Evolutionary conservation across 768 basidiomycete species (phyloP), one percentile per base, ranked within the genome.

Genomic region (Pleurotus pulmonarius): DNA sequence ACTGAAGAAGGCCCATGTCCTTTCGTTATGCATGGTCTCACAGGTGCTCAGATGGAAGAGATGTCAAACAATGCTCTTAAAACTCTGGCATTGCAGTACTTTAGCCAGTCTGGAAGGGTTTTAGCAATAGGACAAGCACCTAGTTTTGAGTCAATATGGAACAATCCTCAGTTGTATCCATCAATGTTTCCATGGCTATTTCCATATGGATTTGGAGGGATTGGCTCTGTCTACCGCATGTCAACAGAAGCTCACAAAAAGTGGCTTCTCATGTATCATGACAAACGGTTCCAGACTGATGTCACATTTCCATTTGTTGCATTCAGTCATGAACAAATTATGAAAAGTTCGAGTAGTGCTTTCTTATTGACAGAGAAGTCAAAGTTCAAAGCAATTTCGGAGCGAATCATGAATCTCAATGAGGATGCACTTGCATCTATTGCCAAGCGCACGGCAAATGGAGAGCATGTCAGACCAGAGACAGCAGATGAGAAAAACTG

Each of bases 141-240:
- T 4, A 41, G 57, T 1, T 61, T 68, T 16, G 60, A 72, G 41
- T 67, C 66, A 5, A 67, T 72, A 13, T 75, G 65, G 34, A 52
- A 70, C 12, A 74, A 77, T 57, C 66, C 67, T 4, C 53, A 61
- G 2, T 49, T 73, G 0, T 75, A 71, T 59, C 73, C 73, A 0
- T 60, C 65, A 13, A 72, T 71, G 69, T 74, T 72, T 61, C 73
- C 73, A 0, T 76, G 75, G 72, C 54, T 76, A 2, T 78, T 72
- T 60, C 75, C 74, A 0, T 76, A 76, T 63, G 73, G 76, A 0
- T 22, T 59, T 9, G 76, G 74, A 4, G 73, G 72, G 0, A 63
- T 75, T 8, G 70, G 69, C 4, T 55, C 64, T 60, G 16, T 41
- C 9, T 37, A 24, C 1, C 6, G 45, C 25, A 11, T 73, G 0